Percentiles rank a stretch among this genome's conserved stretches.
Conservation (phyloP, 2,329 filamentous ascomycete genomes). For the Penicillium sp. region DNA sequence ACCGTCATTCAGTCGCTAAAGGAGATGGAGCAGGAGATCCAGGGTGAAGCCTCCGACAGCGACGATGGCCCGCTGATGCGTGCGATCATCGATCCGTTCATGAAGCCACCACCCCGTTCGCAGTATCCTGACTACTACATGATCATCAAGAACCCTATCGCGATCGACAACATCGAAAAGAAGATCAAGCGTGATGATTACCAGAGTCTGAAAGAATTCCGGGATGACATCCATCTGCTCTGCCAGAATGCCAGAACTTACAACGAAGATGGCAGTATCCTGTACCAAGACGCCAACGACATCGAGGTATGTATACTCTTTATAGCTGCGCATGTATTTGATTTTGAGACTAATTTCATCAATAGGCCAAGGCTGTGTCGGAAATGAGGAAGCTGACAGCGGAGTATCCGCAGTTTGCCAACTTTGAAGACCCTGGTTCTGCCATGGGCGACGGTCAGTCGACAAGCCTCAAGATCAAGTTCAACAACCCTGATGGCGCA, state of each 20-base stretch:
- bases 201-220: conserved; percentile 70
- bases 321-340: not conserved
- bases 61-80: conserved; percentile 58
- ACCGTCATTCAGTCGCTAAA: conserved; percentile 74
- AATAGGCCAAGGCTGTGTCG: conserved; percentile 47
- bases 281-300: conserved; percentile 85
- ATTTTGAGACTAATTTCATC: not conserved
- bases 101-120: conserved; percentile 81
- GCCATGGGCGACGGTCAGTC: conserved; percentile 46
- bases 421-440: conserved; percentile 51
- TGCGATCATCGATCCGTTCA: conserved; percentile 86
- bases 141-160: conserved; percentile 86
- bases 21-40: conserved; percentile 71
- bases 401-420: conserved; percentile 52
- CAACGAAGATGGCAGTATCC: conserved; percentile 89
- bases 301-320: conserved; percentile 69
- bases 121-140: conserved; percentile 94
- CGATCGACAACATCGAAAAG: conserved; percentile 89
- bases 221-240: conserved; percentile 74
- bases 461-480: conserved; percentile 60
- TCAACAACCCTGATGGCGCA: conserved; percentile 42
- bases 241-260: conserved; percentile 90
- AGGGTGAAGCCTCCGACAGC: conserved; percentile 47
- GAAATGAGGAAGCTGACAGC: conserved; percentile 53
- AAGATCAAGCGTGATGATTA: conserved; percentile 98